A percentile compares a stretch with the other conserved stretches of the same genome.
Evolutionary conservation across 1,139 yeast species (phyloP).

Genomic region (Cylindricascospora bacillispora): DNA sequence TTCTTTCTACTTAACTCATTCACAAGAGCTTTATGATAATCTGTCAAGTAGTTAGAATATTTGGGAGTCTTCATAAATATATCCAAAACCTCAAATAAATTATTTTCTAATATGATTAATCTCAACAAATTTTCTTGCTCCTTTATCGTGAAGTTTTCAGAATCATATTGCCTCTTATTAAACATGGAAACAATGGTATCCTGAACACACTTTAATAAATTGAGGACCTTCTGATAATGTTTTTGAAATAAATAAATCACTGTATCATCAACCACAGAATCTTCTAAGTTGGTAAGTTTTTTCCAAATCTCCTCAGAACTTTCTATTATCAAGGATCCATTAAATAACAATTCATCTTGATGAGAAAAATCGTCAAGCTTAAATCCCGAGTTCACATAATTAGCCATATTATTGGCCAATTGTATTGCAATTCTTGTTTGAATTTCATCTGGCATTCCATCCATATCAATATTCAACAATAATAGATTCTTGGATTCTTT

Average conservation of each 20-base stretch:
- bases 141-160: constrained; percentile 43
- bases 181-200: constrained; percentile 48
- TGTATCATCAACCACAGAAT: constrained; percentile 29
- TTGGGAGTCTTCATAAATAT: constrained; percentile 30
- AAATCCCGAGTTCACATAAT: constrained; percentile 34
- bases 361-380: constrained; percentile 23
- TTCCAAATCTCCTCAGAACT: constrained; percentile 50
- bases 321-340: constrained; percentile 47
- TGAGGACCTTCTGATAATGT: constrained; percentile 39
- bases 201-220: constrained; percentile 45
- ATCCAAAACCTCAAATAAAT: constrained; percentile 50
- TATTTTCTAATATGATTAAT: constrained; percentile 50
- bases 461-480: constrained; percentile 63
- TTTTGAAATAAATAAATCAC: constrained; percentile 31
- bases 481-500: constrained; percentile 51
- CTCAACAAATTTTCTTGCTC: constrained; percentile 63
- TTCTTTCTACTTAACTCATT: too few species aligned
- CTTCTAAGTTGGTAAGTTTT: constrained; percentile 24
- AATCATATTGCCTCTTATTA: constrained; percentile 43
- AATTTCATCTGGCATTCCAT: constrained; percentile 52
- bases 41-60: too few species aligned
- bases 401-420: constrained; percentile 74
- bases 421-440: constrained; percentile 71
- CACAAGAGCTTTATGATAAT: too few species aligned
- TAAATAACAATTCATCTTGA: constrained; percentile 39